A percentile compares a stretch with the other conserved stretches of the same genome.
These are phyloP conservation scores for Wickerhamiella siamensis DNA, from an alignment of 805 yeast species.

Conservation along the genomic window DNA sequence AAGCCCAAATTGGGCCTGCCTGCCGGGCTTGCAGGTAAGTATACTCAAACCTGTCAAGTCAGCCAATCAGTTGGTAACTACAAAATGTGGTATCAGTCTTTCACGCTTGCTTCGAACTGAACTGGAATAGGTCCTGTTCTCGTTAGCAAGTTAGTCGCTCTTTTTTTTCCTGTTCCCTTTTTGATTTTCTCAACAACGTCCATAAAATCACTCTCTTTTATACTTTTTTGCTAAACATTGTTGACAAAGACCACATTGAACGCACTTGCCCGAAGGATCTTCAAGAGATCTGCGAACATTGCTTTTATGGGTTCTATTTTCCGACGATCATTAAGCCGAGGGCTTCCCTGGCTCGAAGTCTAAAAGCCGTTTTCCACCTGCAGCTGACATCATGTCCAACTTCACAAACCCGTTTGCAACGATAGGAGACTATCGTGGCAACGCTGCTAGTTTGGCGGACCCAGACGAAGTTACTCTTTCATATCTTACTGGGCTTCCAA, in stretches of 20 bases:
- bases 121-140: too few relatives aligned
- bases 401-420: slow-evolving; percentile 15
- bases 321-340: too few relatives aligned
- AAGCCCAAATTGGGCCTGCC: background rate
- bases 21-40: background rate
- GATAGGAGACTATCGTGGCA: slow-evolving; percentile 10
- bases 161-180: too few relatives aligned
- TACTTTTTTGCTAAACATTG: too few relatives aligned
- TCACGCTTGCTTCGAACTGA: background rate
- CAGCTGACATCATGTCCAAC: background rate
- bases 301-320: too few relatives aligned
- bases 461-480: slow-evolving; percentile 44
- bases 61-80: background rate
- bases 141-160: too few relatives aligned
- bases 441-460: background rate
- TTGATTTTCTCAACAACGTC: too few relatives aligned
- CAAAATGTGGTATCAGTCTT: background rate
- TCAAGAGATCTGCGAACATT: too few relatives aligned
- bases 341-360: too few relatives aligned
- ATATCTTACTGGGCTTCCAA: slow-evolving; percentile 69
- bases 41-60: background rate
- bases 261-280: too few relatives aligned
- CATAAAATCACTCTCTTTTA: too few relatives aligned
- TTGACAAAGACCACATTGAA: too few relatives aligned
- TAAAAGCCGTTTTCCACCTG: background rate